Conservation (phyloP, 1,284 basidiomycete genomes). For the Takashimella tepidaria region DNA sequence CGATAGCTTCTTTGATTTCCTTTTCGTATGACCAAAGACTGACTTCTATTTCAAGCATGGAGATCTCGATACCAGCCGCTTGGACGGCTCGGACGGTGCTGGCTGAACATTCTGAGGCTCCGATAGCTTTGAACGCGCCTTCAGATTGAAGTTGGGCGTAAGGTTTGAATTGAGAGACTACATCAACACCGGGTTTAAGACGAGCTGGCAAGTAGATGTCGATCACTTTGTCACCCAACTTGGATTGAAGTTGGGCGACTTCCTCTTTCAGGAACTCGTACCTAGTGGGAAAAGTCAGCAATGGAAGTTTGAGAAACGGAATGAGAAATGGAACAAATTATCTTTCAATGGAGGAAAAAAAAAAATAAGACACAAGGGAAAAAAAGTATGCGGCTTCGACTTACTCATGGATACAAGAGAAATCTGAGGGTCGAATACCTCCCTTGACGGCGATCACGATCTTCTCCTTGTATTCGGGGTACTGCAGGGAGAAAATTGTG, state of each 20-base stretch:
- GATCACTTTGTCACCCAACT: constrained; percentile 51
- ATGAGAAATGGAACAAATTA: no score
- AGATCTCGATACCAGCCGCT: constrained; percentile 28
- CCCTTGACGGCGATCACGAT: constrained; percentile 55
- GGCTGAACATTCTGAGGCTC: constrained; percentile 27
- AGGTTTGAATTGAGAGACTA: constrained; percentile 6
- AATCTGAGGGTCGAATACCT: no score
- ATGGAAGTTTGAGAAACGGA: no score
- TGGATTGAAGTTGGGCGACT: constrained; percentile 27
- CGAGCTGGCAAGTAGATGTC: constrained; percentile 49
- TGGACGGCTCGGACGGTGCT: constrained; percentile 2
- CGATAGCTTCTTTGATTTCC: constrained; percentile 47
- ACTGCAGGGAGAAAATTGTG: no score
- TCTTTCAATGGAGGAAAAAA: no score
- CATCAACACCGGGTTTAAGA: constrained; percentile 1
- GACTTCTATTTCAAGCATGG: constrained; percentile 56
- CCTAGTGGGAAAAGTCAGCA: constrained; percentile 12
- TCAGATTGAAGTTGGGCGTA: constrained; percentile 27
- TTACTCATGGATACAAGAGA: no score
- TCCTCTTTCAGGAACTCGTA: constrained; percentile 49
- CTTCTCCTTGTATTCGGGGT: constrained; percentile 56
- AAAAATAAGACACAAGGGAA: no score
- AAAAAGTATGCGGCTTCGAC: no score
- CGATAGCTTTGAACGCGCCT: constrained; percentile 30
- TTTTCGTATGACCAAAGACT: constrained; percentile 54